Conservation (phyloP, 768 basidiomycete genomes). For the Phanerochaete sordida region DNA sequence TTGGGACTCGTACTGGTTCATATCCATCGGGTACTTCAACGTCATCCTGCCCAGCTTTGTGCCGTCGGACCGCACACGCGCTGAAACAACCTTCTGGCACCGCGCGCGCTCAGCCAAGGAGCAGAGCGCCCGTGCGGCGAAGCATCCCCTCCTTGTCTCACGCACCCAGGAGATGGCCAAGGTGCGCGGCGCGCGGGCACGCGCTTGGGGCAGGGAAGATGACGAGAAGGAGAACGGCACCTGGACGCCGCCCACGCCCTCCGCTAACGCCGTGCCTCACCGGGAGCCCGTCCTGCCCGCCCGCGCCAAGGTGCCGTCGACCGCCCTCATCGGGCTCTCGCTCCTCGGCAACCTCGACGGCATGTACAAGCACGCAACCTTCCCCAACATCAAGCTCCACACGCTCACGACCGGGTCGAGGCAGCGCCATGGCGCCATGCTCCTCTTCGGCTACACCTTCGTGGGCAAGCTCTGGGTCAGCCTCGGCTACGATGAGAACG, state of each 20-base stretch:
- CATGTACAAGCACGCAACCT: conserved; percentile 68
- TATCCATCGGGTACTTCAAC: conserved; percentile 82
- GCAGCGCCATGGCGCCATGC: conserved; percentile 74
- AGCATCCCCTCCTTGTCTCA: conserved; percentile 56
- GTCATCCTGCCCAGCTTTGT: conserved; percentile 74
- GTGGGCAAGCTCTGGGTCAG: conserved; percentile 75
- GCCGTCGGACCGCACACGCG: conserved; percentile 34
- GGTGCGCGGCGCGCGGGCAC: conserved; percentile 56
- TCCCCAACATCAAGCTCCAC: conserved; percentile 54
- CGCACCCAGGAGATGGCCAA: conserved; percentile 63
- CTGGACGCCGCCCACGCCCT: conserved; percentile 30
- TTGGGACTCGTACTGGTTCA: conserved; percentile 73
- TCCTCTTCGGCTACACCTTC: conserved; percentile 81
- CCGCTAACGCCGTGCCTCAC: conserved; percentile 16
- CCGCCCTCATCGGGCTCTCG: conserved; percentile 73
- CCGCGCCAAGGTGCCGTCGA: conserved; percentile 43
- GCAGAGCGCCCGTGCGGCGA: conserved; percentile 66
- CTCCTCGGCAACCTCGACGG: conserved; percentile 84
- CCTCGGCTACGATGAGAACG: conserved; percentile 76
- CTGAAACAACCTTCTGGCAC: conserved; percentile 63
- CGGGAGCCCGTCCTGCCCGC: conserved; percentile 20
- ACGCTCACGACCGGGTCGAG: conserved; percentile 81
- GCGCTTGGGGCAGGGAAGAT: conserved; percentile 71
- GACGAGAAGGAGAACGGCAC: conserved; percentile 54
- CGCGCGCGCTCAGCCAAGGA: conserved; percentile 64